Percentiles rank a stretch among this genome's conserved stretches.
These are phyloP conservation scores for Datisca glomerata DNA, from an alignment of 306 rosid genomes.

Conservation along the genomic window DNA sequence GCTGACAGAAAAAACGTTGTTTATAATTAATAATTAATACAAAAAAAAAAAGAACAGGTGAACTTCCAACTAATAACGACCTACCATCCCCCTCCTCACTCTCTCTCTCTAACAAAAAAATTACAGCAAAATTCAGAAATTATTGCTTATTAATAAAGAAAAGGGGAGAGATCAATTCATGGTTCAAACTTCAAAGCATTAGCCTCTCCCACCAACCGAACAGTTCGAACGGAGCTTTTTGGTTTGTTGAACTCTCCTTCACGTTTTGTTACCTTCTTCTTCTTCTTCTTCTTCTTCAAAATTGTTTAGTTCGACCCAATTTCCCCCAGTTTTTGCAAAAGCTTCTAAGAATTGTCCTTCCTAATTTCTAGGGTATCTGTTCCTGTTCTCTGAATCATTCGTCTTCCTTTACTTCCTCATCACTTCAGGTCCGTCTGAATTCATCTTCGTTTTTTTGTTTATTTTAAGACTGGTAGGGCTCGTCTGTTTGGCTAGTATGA, in stretches of 20 bases:
- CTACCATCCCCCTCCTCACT: constrained; percentile 15
- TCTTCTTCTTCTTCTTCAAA: constrained; percentile 6
- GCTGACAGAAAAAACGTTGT: too few relatives aligned
- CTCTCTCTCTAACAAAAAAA: not conserved
- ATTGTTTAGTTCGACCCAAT: not conserved
- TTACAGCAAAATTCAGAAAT: not conserved
- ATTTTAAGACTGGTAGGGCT: too few relatives aligned
- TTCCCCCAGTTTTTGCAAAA: constrained; percentile 3
- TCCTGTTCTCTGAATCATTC: constrained; percentile 4
- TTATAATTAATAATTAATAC: too few relatives aligned
- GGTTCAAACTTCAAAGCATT: too few relatives aligned
- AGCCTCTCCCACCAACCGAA: constrained; percentile 16
- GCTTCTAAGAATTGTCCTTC: not conserved
- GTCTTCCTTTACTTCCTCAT: not conserved
- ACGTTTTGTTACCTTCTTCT: constrained; percentile 20
- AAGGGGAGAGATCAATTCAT: not conserved
- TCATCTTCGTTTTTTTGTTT: not conserved
- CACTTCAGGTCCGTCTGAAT: not conserved
- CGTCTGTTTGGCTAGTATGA: too few relatives aligned
- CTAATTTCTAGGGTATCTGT: constrained; percentile 30
- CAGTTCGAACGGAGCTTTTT: not conserved
- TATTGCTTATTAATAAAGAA: not conserved
- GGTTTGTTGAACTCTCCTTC: constrained; percentile 12
- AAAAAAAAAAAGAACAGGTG: too few relatives aligned
- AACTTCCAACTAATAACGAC: constrained; percentile 30